Conservation (phyloP, 2,329 filamentous ascomycete genomes). For the Claviceps spartinae region DNA sequence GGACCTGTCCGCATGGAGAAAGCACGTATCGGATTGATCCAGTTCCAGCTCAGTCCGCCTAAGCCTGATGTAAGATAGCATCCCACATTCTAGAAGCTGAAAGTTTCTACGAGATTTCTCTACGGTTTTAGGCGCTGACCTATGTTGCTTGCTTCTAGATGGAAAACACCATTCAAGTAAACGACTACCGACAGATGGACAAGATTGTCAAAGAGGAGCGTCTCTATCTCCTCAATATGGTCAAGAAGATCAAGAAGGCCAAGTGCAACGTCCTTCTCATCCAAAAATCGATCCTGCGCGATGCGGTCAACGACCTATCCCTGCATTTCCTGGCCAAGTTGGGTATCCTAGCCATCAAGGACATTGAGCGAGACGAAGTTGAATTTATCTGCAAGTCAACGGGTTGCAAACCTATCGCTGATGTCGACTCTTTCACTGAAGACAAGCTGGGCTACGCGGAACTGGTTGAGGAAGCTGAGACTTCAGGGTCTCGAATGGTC, state of each 20-base stretch:
- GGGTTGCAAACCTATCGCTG: conserved; percentile 96
- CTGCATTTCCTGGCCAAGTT: conserved; percentile 96
- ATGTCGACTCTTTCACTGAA: conserved; percentile 96
- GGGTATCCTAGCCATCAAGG: conserved; percentile 90
- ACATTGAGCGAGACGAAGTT: conserved; percentile 96
- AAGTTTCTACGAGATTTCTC: background rate
- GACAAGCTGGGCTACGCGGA: conserved; percentile 94
- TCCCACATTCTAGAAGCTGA: background rate
- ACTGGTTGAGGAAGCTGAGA: conserved; percentile 81
- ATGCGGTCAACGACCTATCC: conserved; percentile 94
- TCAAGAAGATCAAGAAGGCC: conserved; percentile 99
- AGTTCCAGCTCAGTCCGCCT: conserved; percentile 95
- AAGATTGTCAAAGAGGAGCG: conserved; percentile 99
- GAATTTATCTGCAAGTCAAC: conserved; percentile 99
- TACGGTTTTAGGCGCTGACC: background rate
- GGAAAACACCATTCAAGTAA: conserved; percentile 98
- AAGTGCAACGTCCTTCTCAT: conserved; percentile 98
- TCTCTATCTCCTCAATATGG: conserved; percentile 94
- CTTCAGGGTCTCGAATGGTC: conserved; percentile 79
- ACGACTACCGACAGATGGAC: conserved; percentile 99
- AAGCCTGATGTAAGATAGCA: conserved; percentile 72
- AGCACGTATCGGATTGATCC: conserved; percentile 89
- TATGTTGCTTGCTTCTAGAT: conserved; percentile 40
- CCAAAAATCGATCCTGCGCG: conserved; percentile 94
- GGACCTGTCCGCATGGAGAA: conserved; percentile 92